Percentiles rank a stretch among this genome's conserved stretches.
These are phyloP conservation scores for Stachybotrys echinatus DNA, from an alignment of 2,329 filamentous ascomycete species.

Conservation along the genomic window DNA sequence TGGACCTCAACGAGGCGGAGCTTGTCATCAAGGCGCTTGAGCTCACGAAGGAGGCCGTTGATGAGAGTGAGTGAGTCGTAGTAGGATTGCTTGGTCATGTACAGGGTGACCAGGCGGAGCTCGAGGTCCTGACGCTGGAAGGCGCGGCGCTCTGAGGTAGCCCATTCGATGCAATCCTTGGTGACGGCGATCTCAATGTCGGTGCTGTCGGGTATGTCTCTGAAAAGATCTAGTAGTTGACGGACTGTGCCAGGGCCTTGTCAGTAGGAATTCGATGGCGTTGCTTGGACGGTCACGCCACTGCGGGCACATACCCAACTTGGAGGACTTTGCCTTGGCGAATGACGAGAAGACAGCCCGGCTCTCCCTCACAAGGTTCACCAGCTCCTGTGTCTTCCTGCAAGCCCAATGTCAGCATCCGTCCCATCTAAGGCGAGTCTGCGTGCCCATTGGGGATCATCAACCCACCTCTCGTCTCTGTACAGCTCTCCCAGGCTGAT, in stretches of 20 bases:
- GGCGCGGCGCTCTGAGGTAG: conserved; percentile 84
- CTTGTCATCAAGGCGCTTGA: conserved; percentile 98
- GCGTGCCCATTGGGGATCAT: neutral
- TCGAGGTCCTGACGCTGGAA: conserved; percentile 98
- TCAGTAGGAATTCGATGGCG: neutral
- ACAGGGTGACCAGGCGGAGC: conserved; percentile 85
- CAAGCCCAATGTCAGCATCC: conserved; percentile 19
- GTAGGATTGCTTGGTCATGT: conserved; percentile 97
- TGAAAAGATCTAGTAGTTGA: conserved; percentile 92
- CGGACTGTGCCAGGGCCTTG: conserved; percentile 58
- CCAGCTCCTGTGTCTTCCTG: conserved; percentile 77
- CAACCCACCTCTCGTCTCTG: conserved; percentile 72
- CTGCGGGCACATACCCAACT: conserved; percentile 65
- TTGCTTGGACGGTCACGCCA: neutral
- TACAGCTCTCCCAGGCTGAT: conserved; percentile 89
- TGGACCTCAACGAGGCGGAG: conserved; percentile 96
- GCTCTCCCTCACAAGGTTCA: conserved; percentile 84
- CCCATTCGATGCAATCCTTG: conserved; percentile 99
- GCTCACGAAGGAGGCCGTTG: conserved; percentile 90
- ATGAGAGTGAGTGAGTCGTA: conserved; percentile 96
- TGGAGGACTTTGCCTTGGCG: conserved; percentile 97
- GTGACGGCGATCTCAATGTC: conserved; percentile 93
- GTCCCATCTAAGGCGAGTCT: neutral
- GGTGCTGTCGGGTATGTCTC: conserved; percentile 86
- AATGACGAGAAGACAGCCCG: conserved; percentile 90